Evolutionary conservation across 2,329 filamentous ascomycete species (phyloP), one percentile per base, ranked within the genome.

Genomic region (Colletotrichum trifolii): DNA sequence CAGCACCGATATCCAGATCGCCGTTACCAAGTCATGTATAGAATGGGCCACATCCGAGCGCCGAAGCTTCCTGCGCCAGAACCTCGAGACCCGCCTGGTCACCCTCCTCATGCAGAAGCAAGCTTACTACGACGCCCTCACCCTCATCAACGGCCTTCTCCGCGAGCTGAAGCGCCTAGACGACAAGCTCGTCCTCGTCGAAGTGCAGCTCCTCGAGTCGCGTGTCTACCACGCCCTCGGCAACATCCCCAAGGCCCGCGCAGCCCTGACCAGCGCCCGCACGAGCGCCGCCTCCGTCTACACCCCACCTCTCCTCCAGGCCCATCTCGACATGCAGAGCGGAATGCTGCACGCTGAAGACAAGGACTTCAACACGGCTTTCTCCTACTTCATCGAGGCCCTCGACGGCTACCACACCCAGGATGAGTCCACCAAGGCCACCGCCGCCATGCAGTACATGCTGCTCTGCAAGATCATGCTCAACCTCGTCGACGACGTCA

Each of bases 381-480:
- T 92, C 80, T 97, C 94, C 54, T 99, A 99, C 85, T 99, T 99
- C 80, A 98, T 99, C 79, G 96, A 99, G 82, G 96, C 96, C 2
- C 89, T 99, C 69, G 96, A 99, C 77, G 96, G 96, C 66, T 99
- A 98, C 80, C 93, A 96, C 81, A 90, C 91, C 50, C 94, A 97
- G 78, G 96, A 99, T 71, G 94, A 97, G 76, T 83, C 89, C 43
- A 82, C 86, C 69, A 94, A 94, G 80, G 96, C 96, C n/a, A 96
- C 95, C n/a, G 93, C 95, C 11, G 94, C 96, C 10, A 85, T 99
- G 70, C 96, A 99, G 83, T 99, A 99, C 85, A 99, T 99, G 96
- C 88, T 99, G 59, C 89, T 99, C 40, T 98, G 96, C 89, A 99
- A 99, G 85, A 96, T 99, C 79, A 99, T 99, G 96, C 87, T 99